phyloP scores from a whole-genome alignment of 2,329 filamentous ascomycete species.

The Boeremia exigua region DNA sequence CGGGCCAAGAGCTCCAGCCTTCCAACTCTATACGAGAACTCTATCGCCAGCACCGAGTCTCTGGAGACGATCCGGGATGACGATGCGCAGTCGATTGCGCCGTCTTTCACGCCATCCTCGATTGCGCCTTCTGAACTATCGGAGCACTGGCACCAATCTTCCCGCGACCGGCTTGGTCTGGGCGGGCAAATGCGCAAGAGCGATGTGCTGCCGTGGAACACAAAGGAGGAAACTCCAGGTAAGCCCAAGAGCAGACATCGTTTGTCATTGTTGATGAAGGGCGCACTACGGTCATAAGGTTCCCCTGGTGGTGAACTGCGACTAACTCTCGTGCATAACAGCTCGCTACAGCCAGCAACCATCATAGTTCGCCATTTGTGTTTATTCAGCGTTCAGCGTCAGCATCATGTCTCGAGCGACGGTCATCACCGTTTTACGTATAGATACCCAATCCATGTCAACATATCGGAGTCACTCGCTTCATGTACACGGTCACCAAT shows the following conservation, averaged over 20 bases:
- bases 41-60: constrained; percentile 34
- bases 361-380: constrained; percentile 11
- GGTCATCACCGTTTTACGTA: constrained; percentile 4
- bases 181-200: constrained; percentile 44
- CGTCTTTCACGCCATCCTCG: constrained; percentile 32
- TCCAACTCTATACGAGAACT: constrained; percentile 43
- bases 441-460: constrained; percentile 19
- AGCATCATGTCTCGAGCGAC: constrained; percentile 11
- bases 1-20: constrained; percentile 27
- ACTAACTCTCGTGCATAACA: constrained; percentile 10
- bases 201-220: constrained; percentile 43
- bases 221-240: constrained; percentile 9
- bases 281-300: constrained; percentile 18
- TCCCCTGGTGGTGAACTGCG: constrained; percentile 16
- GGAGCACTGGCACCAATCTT: constrained; percentile 43
- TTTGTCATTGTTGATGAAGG: constrained; percentile 32
- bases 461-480: constrained; percentile 9
- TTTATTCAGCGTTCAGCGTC: constrained; percentile 13
- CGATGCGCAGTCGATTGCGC: constrained; percentile 34
- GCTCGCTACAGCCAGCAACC: constrained; percentile 13
- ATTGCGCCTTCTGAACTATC: constrained; percentile 46
- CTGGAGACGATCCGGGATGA: constrained; percentile 20
- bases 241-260: constrained; percentile 35
- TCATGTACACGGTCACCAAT: not conserved
- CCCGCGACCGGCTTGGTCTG: constrained; percentile 47